These are phyloP conservation scores for Forsythia viridissima DNA, from an alignment of 257 asterid genomes.

Conservation along the genomic window DNA sequence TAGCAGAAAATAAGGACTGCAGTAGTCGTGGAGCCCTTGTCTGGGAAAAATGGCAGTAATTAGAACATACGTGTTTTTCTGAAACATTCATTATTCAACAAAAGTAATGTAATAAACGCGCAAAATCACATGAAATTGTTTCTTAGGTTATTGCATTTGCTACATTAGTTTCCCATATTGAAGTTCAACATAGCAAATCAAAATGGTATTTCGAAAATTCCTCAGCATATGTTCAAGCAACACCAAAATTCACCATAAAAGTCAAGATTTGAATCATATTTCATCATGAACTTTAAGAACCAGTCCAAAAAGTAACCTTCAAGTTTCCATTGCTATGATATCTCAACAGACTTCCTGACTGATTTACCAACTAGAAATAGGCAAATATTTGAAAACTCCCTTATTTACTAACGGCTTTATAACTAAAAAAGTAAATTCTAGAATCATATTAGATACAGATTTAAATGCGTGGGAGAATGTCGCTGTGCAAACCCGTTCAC, in stretches of 20 bases:
- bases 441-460: neutral
- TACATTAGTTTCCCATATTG: neutral
- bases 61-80: neutral
- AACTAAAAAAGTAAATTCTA: neutral
- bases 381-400: neutral
- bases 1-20: conserved; percentile 76
- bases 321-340: neutral
- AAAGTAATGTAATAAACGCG: neutral
- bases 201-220: neutral
- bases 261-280: neutral
- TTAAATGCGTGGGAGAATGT: neutral
- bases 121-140: neutral
- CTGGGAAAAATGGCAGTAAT: conserved; percentile 40
- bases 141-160: neutral
- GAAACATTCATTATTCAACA: neutral
- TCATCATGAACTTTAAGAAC: neutral
- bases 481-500: neutral
- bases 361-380: neutral
- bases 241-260: neutral
- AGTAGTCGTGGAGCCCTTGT: conserved; percentile 77
- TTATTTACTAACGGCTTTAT: neutral
- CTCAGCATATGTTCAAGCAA: neutral
- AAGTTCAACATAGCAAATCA: neutral
- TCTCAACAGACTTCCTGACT: neutral
- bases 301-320: neutral